phyloP scores from a whole-genome alignment of 2,329 filamentous ascomycete species.

The Calonectria montana region DNA sequence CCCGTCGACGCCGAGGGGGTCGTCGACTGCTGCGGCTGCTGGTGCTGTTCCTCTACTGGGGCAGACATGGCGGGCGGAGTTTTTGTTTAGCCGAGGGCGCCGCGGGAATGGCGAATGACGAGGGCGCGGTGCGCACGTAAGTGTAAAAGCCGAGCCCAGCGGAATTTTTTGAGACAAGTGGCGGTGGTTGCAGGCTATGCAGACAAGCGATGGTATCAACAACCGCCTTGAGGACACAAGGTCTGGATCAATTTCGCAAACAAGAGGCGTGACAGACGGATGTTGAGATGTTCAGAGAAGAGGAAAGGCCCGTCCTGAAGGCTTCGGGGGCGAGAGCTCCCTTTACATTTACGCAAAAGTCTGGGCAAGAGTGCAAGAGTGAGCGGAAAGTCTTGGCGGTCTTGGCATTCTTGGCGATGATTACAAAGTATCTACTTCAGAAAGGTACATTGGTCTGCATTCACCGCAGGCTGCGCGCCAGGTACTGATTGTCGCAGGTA shows the following conservation, averaged over 20 bases:
- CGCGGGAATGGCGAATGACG: constrained; percentile 4
- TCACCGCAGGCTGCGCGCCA: rapidly evolving
- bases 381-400: constrained; percentile 53
- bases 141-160: constrained; percentile 8
- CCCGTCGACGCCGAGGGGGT: constrained; percentile 47
- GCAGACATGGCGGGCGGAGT: constrained; percentile 47
- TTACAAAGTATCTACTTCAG: constrained; percentile 30
- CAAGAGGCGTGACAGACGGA: constrained; percentile 10
- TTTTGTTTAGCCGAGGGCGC: constrained; percentile 34
- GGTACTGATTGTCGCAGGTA: constrained; percentile 34
- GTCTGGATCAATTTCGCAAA: constrained; percentile 7
- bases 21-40: constrained; percentile 36
- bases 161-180: constrained; percentile 16
- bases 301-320: constrained; percentile 35
- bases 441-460: background rate
- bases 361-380: constrained; percentile 50
- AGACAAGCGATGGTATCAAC: background rate
- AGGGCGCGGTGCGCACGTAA: constrained; percentile 25
- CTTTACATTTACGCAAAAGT: constrained; percentile 51
- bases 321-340: constrained; percentile 47
- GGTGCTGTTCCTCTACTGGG: constrained; percentile 43
- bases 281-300: constrained; percentile 33
- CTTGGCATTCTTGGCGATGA: constrained; percentile 49
- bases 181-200: constrained; percentile 12
- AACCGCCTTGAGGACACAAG: background rate